Conservation (phyloP, 202 grass and related monocot genomes). For the Zizania palustris region DNA sequence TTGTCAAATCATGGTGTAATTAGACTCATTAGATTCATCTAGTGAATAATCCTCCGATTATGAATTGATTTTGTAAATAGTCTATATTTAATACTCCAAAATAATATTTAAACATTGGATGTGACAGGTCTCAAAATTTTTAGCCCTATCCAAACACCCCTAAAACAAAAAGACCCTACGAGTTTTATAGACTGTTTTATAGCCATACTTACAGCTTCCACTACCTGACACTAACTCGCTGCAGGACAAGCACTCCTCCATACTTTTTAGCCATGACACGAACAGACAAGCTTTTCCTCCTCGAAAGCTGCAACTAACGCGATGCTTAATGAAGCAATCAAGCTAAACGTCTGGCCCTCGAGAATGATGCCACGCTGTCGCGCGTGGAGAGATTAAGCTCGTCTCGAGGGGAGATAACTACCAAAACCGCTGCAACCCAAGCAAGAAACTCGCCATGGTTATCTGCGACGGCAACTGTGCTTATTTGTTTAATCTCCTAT, state of each 20-base stretch:
- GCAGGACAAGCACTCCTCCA: neutral
- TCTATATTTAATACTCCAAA: too few species aligned
- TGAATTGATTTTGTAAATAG: too few species aligned
- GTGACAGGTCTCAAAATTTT: too few species aligned
- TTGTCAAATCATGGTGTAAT: too few species aligned
- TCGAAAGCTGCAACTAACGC: constrained; percentile 59
- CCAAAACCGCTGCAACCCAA: constrained; percentile 8
- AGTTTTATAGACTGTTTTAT: too few species aligned
- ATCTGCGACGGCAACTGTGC: constrained; percentile 26
- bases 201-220: too few species aligned
- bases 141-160: too few species aligned
- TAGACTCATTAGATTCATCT: too few species aligned
- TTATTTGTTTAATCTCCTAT: constrained; percentile 9
- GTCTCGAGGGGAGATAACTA: constrained; percentile 37
- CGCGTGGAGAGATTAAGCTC: constrained; percentile 42
- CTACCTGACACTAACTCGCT: neutral
- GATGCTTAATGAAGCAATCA: constrained; percentile 51
- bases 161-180: too few species aligned
- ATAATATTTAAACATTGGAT: too few species aligned
- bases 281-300: constrained; percentile 47
- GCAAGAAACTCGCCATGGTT: constrained; percentile 37
- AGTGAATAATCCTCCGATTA: too few species aligned
- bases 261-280: constrained; percentile 37
- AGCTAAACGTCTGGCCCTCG: constrained; percentile 25
- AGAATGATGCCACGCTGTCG: constrained; percentile 41